Evolutionary conservation across 2,329 filamentous ascomycete genomes (phyloP).

Genomic region (Acrocalymma vagum): DNA sequence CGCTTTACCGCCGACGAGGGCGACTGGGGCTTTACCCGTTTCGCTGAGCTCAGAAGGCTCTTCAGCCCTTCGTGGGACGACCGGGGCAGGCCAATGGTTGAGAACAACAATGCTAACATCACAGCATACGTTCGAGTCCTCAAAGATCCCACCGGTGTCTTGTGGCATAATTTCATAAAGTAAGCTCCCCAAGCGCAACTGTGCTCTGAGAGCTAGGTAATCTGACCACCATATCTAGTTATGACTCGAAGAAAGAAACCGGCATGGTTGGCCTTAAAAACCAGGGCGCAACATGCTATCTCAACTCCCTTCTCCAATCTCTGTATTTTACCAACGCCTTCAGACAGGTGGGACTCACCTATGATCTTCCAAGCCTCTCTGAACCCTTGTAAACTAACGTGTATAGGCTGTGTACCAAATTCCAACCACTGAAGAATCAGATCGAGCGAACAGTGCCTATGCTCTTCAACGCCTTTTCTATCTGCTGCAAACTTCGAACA

Average conservation of each 20-base stretch:
- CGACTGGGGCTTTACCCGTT: constrained; percentile 99
- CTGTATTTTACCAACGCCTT: constrained; percentile 77
- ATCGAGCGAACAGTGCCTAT: constrained; percentile 87
- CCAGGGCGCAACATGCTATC: constrained; percentile 78
- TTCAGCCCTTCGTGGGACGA: constrained; percentile 82
- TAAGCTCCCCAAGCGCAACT: constrained; percentile 30
- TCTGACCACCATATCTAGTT: constrained; percentile 52
- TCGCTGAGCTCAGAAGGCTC: constrained; percentile 85
- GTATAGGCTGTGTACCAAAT: constrained; percentile 94
- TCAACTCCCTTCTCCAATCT: constrained; percentile 59
- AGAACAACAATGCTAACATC: constrained; percentile 79
- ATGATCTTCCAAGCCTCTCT: background rate
- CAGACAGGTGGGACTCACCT: constrained; percentile 71
- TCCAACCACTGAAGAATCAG: constrained; percentile 85
- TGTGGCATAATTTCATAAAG: constrained; percentile 92
- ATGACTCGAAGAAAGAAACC: constrained; percentile 99
- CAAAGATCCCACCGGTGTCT: constrained; percentile 85
- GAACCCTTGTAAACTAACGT: constrained; percentile 7
- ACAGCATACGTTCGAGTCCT: constrained; percentile 84
- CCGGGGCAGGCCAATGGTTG: constrained; percentile 73
- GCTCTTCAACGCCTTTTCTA: constrained; percentile 95
- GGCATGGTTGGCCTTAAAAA: constrained; percentile 97
- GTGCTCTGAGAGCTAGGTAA: too few relatives aligned
- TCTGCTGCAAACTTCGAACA: constrained; percentile 84
- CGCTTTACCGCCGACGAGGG: constrained; percentile 96